A percentile compares a stretch with the other conserved stretches of the same genome.
Conservation (phyloP, 352 stramenopile species). For the Aphanomyces euteiches region DNA sequence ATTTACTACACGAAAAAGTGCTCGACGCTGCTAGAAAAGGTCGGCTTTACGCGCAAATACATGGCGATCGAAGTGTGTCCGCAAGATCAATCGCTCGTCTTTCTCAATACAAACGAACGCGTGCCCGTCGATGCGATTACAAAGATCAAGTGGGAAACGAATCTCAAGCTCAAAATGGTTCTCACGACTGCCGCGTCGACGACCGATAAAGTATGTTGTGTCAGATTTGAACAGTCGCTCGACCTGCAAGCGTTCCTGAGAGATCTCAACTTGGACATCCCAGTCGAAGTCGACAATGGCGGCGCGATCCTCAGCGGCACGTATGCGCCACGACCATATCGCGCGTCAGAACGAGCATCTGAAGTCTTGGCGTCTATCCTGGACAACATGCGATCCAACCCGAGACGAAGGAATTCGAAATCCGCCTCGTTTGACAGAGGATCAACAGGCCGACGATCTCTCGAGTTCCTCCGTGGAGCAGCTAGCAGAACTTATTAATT, state of each 20-base stretch:
- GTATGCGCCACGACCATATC: neutral
- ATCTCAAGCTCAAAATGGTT: constrained; percentile 15
- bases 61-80: constrained; percentile 22
- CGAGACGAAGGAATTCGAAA: constrained; percentile 11
- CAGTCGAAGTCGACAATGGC: neutral
- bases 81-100: constrained; percentile 9
- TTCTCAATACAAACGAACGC: constrained; percentile 17
- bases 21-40: constrained; percentile 22
- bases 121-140: constrained; percentile 6
- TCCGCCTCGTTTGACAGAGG: constrained; percentile 2
- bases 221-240: constrained; percentile 9
- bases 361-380: neutral
- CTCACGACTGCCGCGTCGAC: neutral
- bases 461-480: neutral
- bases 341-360: neutral
- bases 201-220: neutral
- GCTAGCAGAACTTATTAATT: constrained; percentile 4
- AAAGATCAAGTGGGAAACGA: constrained; percentile 13
- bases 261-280: constrained; percentile 17
- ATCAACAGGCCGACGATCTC: neutral
- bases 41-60: constrained; percentile 20
- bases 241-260: constrained; percentile 8
- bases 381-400: constrained; percentile 8
- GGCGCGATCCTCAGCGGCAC: neutral
- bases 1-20: constrained; percentile 28